Conservation (phyloP, 352 stramenopile genomes). For the Phytophthora pini region DNA sequence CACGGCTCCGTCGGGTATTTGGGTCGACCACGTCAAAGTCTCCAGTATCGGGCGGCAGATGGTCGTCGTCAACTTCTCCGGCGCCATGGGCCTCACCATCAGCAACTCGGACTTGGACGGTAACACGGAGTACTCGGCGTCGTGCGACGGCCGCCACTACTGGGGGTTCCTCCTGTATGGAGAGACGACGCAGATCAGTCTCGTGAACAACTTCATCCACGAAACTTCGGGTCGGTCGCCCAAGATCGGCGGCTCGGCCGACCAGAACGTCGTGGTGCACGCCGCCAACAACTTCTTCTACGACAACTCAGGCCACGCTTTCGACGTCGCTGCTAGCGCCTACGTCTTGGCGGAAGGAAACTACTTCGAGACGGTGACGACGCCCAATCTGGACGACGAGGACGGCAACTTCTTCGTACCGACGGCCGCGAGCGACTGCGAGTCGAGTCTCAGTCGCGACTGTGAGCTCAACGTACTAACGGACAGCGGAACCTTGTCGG, state of each 20-base stretch:
- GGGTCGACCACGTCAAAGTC: slow-evolving; percentile 27
- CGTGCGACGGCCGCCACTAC: slow-evolving; percentile 53
- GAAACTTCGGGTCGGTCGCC: slow-evolving; percentile 43
- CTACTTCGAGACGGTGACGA: slow-evolving; percentile 30
- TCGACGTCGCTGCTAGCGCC: slow-evolving; percentile 25
- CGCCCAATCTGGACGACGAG: slow-evolving; percentile 25
- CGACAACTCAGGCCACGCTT: slow-evolving; percentile 22
- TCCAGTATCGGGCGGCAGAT: slow-evolving; percentile 44
- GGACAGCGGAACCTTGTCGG: slow-evolving; percentile 20
- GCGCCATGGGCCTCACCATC: slow-evolving; percentile 45
- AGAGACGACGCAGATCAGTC: slow-evolving; percentile 32
- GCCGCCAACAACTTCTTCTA: slow-evolving; percentile 41
- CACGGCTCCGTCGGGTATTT: slow-evolving; percentile 22
- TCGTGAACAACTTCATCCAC: slow-evolving; percentile 39
- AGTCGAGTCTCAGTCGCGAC: slow-evolving; percentile 21
- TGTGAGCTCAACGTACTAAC: slow-evolving; percentile 27
- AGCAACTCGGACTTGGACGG: slow-evolving; percentile 40
- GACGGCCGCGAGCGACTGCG: slow-evolving; percentile 12
- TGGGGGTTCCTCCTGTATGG: slow-evolving; percentile 42
- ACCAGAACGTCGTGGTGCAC: slow-evolving; percentile 36
- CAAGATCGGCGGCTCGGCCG: slow-evolving; percentile 37
- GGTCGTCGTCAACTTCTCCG: slow-evolving; percentile 43
- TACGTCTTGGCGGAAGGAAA: slow-evolving; percentile 38
- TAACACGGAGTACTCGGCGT: slow-evolving; percentile 25
- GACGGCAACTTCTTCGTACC: slow-evolving; percentile 33